Base-by-base conservation (phyloP, 257 asterid species). In the Solanum appendiculatum region DNA sequence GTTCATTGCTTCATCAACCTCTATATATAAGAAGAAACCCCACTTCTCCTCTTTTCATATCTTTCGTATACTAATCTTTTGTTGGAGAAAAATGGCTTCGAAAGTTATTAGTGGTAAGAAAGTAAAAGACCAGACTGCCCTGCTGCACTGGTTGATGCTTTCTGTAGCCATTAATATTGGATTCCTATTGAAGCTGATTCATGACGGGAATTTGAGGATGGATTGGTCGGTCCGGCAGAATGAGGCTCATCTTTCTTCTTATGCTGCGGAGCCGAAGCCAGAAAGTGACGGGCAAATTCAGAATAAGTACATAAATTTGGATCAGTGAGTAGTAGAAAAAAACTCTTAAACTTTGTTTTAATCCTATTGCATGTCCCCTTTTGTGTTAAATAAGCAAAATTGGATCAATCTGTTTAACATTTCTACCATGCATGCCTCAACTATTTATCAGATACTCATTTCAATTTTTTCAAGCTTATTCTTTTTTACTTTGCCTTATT, bases 281-380 rank as follows among this genome's bases (percentile, higher is more conserved):
- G n/a, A n/a, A n/a, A n/a, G n/a, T 29, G 81, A 39, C 21, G 40
- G 1, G 27, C 83, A 46, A 5, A 81, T 81, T 2, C 85, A 5
- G 13, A 33, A 69, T 7, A 12, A 29, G 33, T 37, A 89, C 34
- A 94, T 96, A 84, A 93, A 96, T 88, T 93, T 96, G 73, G 98
- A 95, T 87, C 99, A 95, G 99, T 96, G 89, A 95, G 99, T 94
- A 1, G 42, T 39, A 27, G 6, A 81, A 81, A 48, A 12, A 36
- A 20, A n/a, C n/a, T n/a, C n/a, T n/a, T 54, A 20, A 20, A 20
- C 51, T 73, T 84, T 37, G 58, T 88, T 33, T 87, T 74, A 74
- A 88, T 69, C 68, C 29, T 68, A 60, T 33, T 85, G 85, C 77
- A 82, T 86, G 84, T 39, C 82, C 81, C 86, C 33, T 70, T 39